Percentiles rank a stretch among this genome's conserved stretches.
phyloP scores from a whole-genome alignment of 768 basidiomycete species.

The Hygrocybe punicea region DNA sequence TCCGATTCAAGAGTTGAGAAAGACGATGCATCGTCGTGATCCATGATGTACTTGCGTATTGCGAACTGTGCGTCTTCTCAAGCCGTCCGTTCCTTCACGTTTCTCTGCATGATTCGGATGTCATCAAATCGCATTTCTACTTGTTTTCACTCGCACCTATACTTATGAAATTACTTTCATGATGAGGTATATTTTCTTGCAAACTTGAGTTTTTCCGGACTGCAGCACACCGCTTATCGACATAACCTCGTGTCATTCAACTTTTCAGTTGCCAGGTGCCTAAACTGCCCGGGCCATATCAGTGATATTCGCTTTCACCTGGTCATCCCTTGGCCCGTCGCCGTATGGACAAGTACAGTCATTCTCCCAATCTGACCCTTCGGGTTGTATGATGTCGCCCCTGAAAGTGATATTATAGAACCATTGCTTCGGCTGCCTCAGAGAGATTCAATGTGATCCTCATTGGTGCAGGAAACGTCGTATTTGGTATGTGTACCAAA shows the following conservation, averaged over 20 bases:
- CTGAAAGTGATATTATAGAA: neutral
- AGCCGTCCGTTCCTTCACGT: neutral
- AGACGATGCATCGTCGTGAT: neutral
- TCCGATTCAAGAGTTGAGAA: neutral
- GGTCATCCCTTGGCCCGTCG: neutral
- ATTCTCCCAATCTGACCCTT: neutral
- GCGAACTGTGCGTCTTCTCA: neutral
- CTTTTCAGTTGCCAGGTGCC: no score
- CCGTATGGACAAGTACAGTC: neutral
- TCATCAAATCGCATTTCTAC: neutral
- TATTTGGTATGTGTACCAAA: slow-evolving; percentile 69
- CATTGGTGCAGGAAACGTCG: slow-evolving; percentile 95
- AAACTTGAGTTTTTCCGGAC: no score
- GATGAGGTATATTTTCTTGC: no score
- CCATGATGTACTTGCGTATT: neutral
- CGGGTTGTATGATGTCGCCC: neutral
- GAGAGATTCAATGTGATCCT: slow-evolving; percentile 92
- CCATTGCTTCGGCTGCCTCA: slow-evolving; percentile 47
- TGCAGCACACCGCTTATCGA: no score
- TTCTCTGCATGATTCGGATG: neutral
- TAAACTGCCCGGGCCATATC: no score
- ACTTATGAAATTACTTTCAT: no score
- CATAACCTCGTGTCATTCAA: no score
- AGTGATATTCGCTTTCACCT: no score
- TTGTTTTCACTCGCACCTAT: neutral